Evolutionary conservation across 345 rosid genomes (phyloP).

Genomic region (Syzygium oleosum): DNA sequence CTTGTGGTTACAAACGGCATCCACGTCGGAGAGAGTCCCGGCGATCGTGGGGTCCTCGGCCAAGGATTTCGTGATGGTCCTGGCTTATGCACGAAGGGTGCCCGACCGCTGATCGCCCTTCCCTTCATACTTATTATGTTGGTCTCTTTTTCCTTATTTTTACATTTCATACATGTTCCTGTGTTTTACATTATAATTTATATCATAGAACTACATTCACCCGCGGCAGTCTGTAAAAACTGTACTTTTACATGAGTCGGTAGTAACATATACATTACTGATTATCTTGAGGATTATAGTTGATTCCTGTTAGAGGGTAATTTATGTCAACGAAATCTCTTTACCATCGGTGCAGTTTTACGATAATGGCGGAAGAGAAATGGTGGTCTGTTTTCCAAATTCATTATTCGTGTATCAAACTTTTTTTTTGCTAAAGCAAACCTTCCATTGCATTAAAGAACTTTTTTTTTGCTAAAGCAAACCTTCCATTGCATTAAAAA

Average conservation of each 20-base stretch:
- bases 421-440: no score
- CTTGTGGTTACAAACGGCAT: constrained; percentile 49
- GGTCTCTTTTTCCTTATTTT: neutral
- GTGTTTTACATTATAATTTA: neutral
- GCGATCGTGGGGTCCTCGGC: constrained; percentile 69
- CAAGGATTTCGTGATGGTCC: constrained; percentile 72
- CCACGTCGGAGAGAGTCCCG: constrained; percentile 36
- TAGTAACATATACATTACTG: neutral
- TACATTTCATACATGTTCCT: neutral
- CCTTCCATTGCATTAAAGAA: neutral
- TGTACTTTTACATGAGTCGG: neutral
- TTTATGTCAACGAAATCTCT: neutral
- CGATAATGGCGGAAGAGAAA: neutral
- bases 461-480: no score
- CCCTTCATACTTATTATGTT: neutral
- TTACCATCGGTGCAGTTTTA: neutral
- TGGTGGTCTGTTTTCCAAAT: neutral
- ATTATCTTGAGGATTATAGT: neutral
- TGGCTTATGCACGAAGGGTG: constrained; percentile 51
- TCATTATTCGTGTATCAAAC: neutral
- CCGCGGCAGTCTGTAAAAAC: neutral
- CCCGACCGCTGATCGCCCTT: neutral
- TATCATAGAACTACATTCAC: neutral
- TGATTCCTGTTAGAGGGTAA: neutral
- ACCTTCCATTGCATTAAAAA: no score